Percentiles rank a stretch among this genome's conserved stretches.
These are phyloP conservation scores for Populus tomentosa DNA, from an alignment of 441 rosid genomes.

Conservation along the genomic window DNA sequence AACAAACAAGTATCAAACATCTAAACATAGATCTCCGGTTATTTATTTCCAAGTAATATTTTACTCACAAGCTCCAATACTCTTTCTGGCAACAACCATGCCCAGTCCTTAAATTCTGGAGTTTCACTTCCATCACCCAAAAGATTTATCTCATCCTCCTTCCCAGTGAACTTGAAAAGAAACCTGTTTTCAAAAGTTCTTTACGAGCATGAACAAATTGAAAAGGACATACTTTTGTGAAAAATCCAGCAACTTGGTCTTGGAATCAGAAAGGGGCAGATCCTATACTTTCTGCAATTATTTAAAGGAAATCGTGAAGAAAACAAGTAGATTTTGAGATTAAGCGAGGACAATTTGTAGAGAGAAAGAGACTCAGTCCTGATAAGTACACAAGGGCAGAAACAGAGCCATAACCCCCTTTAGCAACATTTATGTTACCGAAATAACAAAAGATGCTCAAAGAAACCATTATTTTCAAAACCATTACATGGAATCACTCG, in stretches of 20 bases:
- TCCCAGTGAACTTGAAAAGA: constrained; percentile 72
- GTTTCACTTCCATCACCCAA: constrained; percentile 81
- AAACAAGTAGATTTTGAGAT: not conserved
- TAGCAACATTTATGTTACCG: not conserved
- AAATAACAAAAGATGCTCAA: not conserved
- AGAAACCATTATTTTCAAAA: not conserved
- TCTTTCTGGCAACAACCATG: constrained; percentile 72
- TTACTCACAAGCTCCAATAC: constrained; percentile 56
- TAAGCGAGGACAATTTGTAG: not conserved
- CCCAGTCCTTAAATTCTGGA: constrained; percentile 88
- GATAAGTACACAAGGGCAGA: not conserved
- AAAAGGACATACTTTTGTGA: not conserved
- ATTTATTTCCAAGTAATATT: not conserved
- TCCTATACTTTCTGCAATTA: not conserved
- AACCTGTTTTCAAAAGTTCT: constrained; percentile 45
- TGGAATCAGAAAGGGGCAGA: not conserved
- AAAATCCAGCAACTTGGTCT: not conserved
- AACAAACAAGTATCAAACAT: not conserved
- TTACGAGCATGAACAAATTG: no score
- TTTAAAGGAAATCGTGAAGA: not conserved
- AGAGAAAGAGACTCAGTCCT: not conserved
- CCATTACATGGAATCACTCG: not conserved
- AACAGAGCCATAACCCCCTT: not conserved
- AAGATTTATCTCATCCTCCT: constrained; percentile 84
- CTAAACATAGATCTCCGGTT: not conserved